A percentile compares a stretch with the other conserved stretches of the same genome.
Evolutionary conservation across 345 rosid species (phyloP).

Genomic region (Camelina laxa): DNA sequence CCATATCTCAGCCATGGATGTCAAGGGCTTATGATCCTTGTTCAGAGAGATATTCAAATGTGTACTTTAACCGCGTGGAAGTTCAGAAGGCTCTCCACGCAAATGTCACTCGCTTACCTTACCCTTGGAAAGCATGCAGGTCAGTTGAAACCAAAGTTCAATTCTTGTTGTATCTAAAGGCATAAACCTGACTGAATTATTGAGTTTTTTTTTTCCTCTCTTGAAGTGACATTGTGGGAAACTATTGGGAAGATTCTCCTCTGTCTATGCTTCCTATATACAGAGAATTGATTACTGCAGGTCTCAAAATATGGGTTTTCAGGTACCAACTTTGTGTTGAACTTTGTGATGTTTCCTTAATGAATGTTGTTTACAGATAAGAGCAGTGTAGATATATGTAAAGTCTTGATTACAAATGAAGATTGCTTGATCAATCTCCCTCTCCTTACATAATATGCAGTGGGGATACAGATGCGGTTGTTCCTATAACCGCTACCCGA

Average conservation of each 20-base stretch:
- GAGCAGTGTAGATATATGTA: slow-evolving; percentile 1
- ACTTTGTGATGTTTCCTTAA: background rate
- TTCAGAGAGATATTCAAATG: slow-evolving; percentile 74
- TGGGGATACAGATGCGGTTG: slow-evolving; percentile 93
- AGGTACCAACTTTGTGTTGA: slow-evolving; percentile 51
- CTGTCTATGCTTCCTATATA: slow-evolving; percentile 75
- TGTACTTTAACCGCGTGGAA: slow-evolving; percentile 75
- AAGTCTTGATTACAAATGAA: slow-evolving; percentile 10
- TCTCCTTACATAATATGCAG: slow-evolving; percentile 52
- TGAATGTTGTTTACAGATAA: background rate
- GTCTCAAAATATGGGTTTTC: slow-evolving; percentile 83
- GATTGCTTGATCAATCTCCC: slow-evolving; percentile 29
- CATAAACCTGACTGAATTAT: background rate
- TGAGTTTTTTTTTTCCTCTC: background rate
- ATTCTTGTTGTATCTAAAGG: slow-evolving; percentile 11
- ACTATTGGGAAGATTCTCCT: slow-evolving; percentile 80
- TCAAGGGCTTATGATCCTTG: slow-evolving; percentile 99
- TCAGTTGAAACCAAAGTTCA: slow-evolving; percentile 15
- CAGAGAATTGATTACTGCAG: slow-evolving; percentile 68
- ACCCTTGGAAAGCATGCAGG: slow-evolving; percentile 96
- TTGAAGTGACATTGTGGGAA: slow-evolving; percentile 63
- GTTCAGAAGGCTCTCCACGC: slow-evolving; percentile 95
- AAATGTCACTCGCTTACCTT: slow-evolving; percentile 69
- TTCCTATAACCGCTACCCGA: slow-evolving; percentile 91
- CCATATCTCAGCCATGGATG: slow-evolving; percentile 83